These are phyloP conservation scores for Talaromyces borbonicus DNA, from an alignment of 495 filamentous ascomycete species.

Conservation along the genomic window DNA sequence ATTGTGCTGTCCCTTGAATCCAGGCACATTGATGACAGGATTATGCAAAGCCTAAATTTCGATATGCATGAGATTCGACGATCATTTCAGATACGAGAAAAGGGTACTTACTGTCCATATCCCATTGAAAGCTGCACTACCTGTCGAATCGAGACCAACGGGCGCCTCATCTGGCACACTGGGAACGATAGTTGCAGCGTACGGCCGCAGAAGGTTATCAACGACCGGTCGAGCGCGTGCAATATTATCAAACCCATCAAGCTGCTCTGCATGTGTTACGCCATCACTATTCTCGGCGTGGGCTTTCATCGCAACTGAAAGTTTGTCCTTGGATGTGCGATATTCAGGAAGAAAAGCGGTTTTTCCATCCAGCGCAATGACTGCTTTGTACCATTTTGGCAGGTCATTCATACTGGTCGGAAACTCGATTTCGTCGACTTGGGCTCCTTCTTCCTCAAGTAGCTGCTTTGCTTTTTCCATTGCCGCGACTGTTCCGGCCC, in stretches of 20 bases:
- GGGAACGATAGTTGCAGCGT: neutral
- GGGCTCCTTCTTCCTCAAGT: neutral
- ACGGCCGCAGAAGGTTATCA: neutral
- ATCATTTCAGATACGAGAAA: neutral
- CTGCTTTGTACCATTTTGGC: slow-evolving; percentile 1
- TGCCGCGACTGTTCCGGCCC: slow-evolving; percentile 21
- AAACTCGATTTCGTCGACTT: slow-evolving; percentile 1
- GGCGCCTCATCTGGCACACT: slow-evolving; percentile 4
- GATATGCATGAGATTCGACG: neutral
- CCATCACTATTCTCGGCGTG: neutral
- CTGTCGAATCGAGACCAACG: neutral
- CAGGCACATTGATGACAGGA: slow-evolving; percentile 8
- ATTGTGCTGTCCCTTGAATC: slow-evolving; percentile 49
- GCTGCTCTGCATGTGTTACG: neutral
- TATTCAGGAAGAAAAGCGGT: slow-evolving; percentile 3
- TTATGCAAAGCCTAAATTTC: neutral
- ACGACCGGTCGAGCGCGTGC: neutral
- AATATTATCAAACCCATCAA: neutral
- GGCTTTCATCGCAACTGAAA: neutral
- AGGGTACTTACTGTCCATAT: neutral
- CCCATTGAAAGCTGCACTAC: neutral
- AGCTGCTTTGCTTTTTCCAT: slow-evolving; percentile 20
- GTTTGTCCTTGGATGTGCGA: neutral
- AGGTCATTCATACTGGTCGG: neutral
- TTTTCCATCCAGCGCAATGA: neutral